Evolutionary conservation across 164 flowering plant species (phyloP), one percentile per base, ranked within the genome.

Genomic region (Santalum album): DNA sequence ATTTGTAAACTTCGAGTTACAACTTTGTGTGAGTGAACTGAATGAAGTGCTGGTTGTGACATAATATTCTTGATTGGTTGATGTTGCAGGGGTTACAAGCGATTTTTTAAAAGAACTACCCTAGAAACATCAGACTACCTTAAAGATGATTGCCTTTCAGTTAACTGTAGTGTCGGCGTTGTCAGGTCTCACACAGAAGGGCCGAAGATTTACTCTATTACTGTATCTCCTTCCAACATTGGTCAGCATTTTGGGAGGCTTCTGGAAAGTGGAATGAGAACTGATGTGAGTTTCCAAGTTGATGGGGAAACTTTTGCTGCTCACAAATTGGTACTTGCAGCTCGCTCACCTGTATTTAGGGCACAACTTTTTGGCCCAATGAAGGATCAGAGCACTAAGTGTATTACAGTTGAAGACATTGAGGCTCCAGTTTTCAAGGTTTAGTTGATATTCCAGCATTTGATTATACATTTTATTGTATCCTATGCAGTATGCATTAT

Each of bases 61-160:
- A n/a, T n/a, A n/a, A n/a, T n/a, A n/a, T n/a, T n/a, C n/a, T n/a
- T n/a, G n/a, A n/a, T n/a, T n/a, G n/a, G n/a, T n/a, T n/a, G n/a
- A n/a, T n/a, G n/a, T n/a, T n/a, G n/a, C 80, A 90, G 97, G 95
- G 97, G 97, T 39, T 90, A 87, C 69, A 87, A 90, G 55, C 75
- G 95, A 1, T 90, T 87, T 62, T 84, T 72, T 61, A 87, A 71
- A 68, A 77, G 97, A 70, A 68, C 76, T 59, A 54, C 61, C 34
- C 65, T 90, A 2, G 95, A 90, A 68, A 55, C 81, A 59, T 90
- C 97, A 50, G 97, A 90, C 72, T 87, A 74, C 70, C 83, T 90
- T 19, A 87, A 83, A 64, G 94, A 90, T 71, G 92, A 90, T 70
- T 76, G 83, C 52, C 87, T 90, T 24, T 72, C 74, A 3, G 76